These are phyloP conservation scores for Starmerella vaccinii DNA, from an alignment of 805 yeast genomes.

Conservation along the genomic window DNA sequence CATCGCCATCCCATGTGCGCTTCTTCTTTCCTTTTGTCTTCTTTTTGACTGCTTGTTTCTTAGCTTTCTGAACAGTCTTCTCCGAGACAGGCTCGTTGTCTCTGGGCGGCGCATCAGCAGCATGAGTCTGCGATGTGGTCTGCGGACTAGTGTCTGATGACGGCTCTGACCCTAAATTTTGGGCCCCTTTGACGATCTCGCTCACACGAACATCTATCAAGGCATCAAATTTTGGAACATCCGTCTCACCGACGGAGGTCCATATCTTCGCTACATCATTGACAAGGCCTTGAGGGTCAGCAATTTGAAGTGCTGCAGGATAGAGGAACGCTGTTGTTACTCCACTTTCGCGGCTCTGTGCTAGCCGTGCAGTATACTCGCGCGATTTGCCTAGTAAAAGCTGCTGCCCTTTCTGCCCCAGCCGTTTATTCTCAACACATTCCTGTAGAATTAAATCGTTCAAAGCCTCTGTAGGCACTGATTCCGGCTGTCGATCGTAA, in stretches of 20 bases:
- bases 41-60: not conserved
- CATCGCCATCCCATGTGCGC: conserved; percentile 52
- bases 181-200: no score
- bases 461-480: conserved; percentile 34
- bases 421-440: not conserved
- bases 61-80: not conserved
- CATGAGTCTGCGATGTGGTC: no score
- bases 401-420: conserved; percentile 23
- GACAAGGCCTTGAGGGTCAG: conserved; percentile 30
- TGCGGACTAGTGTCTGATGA: no score
- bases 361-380: conserved; percentile 39
- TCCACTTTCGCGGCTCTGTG: conserved; percentile 36
- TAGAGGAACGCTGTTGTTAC: conserved; percentile 34
- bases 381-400: conserved; percentile 13
- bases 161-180: no score
- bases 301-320: conserved; percentile 31
- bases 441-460: conserved; percentile 36
- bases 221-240: conserved; percentile 14
- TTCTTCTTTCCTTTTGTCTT: conserved; percentile 32
- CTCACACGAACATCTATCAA: conserved; percentile 29
- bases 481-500: conserved; percentile 36
- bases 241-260: conserved; percentile 24
- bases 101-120: not conserved
- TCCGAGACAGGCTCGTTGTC: not conserved
- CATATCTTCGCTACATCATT: conserved; percentile 30